phyloP scores from a whole-genome alignment of 2,329 filamentous ascomycete species.

The Rhynchosporium agropyri region DNA sequence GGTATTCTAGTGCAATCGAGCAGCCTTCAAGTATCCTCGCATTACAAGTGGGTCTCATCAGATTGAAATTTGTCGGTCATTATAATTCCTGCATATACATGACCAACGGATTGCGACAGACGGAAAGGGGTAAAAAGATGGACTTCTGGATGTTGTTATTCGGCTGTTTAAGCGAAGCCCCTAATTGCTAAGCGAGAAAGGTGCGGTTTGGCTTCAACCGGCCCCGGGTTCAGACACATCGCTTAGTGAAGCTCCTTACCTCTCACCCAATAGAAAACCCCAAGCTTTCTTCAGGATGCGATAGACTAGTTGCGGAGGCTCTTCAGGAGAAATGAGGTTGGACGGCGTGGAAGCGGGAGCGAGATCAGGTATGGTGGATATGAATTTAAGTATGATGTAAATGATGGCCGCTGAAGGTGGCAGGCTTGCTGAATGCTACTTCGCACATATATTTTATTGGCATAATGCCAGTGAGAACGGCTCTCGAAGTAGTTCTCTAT shows the following conservation, averaged over 20 bases:
- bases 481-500: not conserved
- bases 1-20: not conserved
- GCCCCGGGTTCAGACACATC: not conserved
- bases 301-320: not conserved
- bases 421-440: not conserved
- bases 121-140: not conserved
- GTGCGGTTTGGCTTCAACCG: not conserved
- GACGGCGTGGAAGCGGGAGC: not conserved
- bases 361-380: not conserved
- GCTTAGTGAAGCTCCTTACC: not conserved
- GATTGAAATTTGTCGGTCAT: not conserved
- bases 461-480: not conserved
- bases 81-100: not conserved
- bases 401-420: not conserved
- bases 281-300: not conserved
- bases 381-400: constrained; percentile 1
- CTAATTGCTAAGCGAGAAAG: not conserved
- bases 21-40: not conserved
- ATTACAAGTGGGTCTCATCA: not conserved
- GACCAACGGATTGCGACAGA: not conserved
- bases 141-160: not conserved
- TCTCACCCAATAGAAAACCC: not conserved
- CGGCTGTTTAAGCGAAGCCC: constrained; percentile 3
- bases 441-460: not conserved
- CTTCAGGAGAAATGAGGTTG: not conserved